A percentile compares a stretch with the other conserved stretches of the same genome.
Conservation (phyloP, 176 grass and related monocot genomes). For the Coix lacrymajobi region DNA sequence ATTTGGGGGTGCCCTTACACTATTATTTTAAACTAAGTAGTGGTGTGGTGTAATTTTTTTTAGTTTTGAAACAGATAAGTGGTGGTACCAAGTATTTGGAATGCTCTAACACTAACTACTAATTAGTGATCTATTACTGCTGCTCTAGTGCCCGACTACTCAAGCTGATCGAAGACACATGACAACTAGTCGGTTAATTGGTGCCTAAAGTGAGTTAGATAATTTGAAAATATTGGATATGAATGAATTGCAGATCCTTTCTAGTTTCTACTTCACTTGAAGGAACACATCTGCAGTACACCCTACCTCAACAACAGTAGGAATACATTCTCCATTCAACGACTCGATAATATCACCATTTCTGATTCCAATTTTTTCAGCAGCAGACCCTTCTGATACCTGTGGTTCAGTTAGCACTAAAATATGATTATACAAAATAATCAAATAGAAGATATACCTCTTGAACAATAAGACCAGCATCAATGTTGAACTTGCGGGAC, state of each 20-base stretch:
- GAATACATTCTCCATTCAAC: neutral
- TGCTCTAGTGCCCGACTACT: no score
- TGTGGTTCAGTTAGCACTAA: neutral
- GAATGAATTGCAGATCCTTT: neutral
- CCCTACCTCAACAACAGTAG: neutral
- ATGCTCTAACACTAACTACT: no score
- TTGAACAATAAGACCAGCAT: neutral
- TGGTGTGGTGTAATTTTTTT: no score
- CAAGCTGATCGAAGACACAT: no score
- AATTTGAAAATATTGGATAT: no score
- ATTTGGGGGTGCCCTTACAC: no score
- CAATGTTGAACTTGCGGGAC: neutral
- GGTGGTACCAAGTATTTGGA: no score
- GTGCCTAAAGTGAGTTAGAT: no score
- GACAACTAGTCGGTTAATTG: no score
- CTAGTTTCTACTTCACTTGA: neutral
- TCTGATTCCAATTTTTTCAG: neutral
- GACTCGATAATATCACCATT: neutral
- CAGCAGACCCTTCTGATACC: neutral
- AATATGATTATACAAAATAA: neutral
- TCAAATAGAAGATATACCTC: neutral
- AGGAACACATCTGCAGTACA: neutral
- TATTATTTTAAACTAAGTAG: no score
- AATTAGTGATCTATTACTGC: no score
- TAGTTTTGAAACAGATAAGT: no score